Percentiles rank a stretch among this genome's conserved stretches.
These are phyloP conservation scores for Iberis amara DNA, from an alignment of 441 rosid genomes.

Conservation along the genomic window DNA sequence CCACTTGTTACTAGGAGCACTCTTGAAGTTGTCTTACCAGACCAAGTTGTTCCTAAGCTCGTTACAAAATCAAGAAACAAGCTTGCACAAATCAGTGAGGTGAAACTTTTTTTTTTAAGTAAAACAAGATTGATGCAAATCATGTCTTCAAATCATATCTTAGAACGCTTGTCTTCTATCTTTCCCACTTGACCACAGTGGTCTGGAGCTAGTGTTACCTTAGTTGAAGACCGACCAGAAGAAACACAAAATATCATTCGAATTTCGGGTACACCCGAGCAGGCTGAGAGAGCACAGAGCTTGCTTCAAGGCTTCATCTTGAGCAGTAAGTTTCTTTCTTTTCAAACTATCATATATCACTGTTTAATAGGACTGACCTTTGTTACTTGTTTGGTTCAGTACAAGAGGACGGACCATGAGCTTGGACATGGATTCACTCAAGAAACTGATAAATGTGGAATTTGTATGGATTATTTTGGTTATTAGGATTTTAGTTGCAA, in stretches of 20 bases:
- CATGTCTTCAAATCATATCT: conserved; percentile 1
- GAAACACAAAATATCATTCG: conserved; percentile 62
- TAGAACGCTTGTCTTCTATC: conserved; percentile 2
- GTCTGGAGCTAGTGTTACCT: conserved; percentile 81
- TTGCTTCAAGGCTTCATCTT: conserved; percentile 92
- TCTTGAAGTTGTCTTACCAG: conserved; percentile 87
- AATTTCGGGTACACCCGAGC: conserved; percentile 87
- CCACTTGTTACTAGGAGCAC: conserved; percentile 89
- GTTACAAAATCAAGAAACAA: conserved; percentile 81
- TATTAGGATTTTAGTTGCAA: conserved; percentile 18
- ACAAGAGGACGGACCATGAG: conserved; percentile 69
- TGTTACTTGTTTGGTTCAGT: conserved; percentile 39
- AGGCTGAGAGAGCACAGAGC: conserved; percentile 92
- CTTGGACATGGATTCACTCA: conserved; percentile 15
- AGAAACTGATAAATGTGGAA: conserved; percentile 23
- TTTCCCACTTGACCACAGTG: conserved; percentile 40
- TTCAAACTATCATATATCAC: neutral
- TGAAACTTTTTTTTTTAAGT: conserved; percentile 26
- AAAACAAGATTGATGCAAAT: conserved; percentile 11
- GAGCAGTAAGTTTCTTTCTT: conserved; percentile 62
- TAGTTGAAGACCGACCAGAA: conserved; percentile 69
- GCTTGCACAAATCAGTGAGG: conserved; percentile 93
- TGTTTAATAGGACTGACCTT: conserved; percentile 3
- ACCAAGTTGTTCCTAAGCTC: conserved; percentile 74
- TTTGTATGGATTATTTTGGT: conserved; percentile 24